Evolutionary conservation across 2,329 filamentous ascomycete species (phyloP).

Genomic region (Talaromyces piceae): DNA sequence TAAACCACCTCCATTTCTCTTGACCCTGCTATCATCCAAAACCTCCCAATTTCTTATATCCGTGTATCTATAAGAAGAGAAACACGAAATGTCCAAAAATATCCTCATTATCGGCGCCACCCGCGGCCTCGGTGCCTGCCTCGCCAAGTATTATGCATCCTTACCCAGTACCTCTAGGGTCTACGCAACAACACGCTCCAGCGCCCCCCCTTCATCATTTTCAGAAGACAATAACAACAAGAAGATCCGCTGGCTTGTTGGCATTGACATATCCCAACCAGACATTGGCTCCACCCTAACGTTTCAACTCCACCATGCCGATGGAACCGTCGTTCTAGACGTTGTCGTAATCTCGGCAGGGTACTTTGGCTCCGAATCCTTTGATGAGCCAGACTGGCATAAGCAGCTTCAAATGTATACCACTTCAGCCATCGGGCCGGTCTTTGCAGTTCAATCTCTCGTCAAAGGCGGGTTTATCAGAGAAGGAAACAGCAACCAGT

Average conservation of each 20-base stretch:
- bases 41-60: no score
- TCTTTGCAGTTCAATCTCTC: constrained; percentile 59
- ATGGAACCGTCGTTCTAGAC: constrained; percentile 35
- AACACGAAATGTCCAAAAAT: constrained; percentile 18
- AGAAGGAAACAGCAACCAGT: no score
- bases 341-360: constrained; percentile 60
- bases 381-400: constrained; percentile 57
- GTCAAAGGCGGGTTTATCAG: constrained; percentile 43
- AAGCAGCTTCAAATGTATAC: constrained; percentile 66
- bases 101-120: constrained; percentile 62
- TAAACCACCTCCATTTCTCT: no score
- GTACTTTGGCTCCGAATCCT: constrained; percentile 60
- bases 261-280: constrained; percentile 49
- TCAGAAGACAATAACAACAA: constrained; percentile 30
- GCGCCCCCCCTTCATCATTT: constrained; percentile 35
- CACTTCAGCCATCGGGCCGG: constrained; percentile 55
- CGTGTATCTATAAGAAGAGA: no score
- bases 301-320: constrained; percentile 41
- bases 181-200: constrained; percentile 53
- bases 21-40: no score
- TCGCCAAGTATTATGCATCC: constrained; percentile 52
- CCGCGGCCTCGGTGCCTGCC: constrained; percentile 57
- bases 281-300: constrained; percentile 44
- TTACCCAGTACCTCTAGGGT: constrained; percentile 41
- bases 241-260: constrained; percentile 44